Evolutionary conservation across 129 eudicot genomes (phyloP).

Genomic region (Pulicaria dysenterica): DNA sequence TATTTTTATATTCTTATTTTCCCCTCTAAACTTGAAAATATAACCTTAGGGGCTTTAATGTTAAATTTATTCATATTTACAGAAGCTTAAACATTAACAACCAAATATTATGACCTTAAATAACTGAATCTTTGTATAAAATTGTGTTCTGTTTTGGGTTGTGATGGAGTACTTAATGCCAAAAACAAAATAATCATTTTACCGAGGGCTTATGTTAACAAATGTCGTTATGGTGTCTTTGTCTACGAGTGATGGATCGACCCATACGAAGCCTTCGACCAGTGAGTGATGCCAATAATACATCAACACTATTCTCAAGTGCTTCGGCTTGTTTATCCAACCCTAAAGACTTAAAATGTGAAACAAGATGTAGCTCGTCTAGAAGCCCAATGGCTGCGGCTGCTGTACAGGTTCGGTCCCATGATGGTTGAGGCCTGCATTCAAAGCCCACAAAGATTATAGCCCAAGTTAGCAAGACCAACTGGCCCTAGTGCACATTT

Average conservation of each 20-base stretch:
- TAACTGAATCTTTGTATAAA: neutral
- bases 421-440: constrained; percentile 93
- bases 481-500: neutral
- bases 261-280: constrained; percentile 84
- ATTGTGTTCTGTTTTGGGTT: too few species aligned
- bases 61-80: too few species aligned
- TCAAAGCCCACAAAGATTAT: constrained; percentile 15
- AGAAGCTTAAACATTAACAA: too few species aligned
- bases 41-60: too few species aligned
- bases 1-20: too few species aligned
- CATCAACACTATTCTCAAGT: constrained; percentile 62
- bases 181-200: neutral
- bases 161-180: neutral
- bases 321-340: constrained; percentile 76
- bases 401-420: constrained; percentile 99
- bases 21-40: too few species aligned
- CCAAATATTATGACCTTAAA: too few species aligned
- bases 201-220: constrained; percentile 32
- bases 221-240: constrained; percentile 53
- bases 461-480: neutral
- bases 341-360: constrained; percentile 50
- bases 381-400: constrained; percentile 91
- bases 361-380: constrained; percentile 68
- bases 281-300: constrained; percentile 70
- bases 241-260: constrained; percentile 74